Percentiles rank a stretch among this genome's conserved stretches.
These are phyloP conservation scores for Naganishia liquefaciens DNA, from an alignment of 1,284 basidiomycete genomes.

Conservation along the genomic window DNA sequence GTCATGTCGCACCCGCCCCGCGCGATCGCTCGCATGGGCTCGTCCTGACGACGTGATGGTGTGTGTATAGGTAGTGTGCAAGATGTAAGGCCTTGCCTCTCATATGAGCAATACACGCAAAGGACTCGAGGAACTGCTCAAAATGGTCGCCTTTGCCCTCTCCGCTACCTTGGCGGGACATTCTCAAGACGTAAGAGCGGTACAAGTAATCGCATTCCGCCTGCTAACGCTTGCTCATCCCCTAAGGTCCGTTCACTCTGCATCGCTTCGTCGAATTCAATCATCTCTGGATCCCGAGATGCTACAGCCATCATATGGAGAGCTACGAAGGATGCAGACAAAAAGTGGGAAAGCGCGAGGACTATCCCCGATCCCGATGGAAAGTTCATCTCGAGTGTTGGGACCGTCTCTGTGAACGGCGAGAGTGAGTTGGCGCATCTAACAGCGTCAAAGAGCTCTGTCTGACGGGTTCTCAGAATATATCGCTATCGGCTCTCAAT, in stretches of 20 bases:
- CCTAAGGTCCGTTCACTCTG: slow-evolving; percentile 71
- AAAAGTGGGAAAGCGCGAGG: slow-evolving; percentile 68
- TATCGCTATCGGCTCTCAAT: slow-evolving; percentile 79
- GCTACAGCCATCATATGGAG: slow-evolving; percentile 83
- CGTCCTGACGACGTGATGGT: too few relatives aligned
- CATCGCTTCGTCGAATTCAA: slow-evolving; percentile 67
- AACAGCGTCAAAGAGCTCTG: background rate
- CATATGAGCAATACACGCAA: too few relatives aligned
- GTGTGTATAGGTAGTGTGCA: too few relatives aligned
- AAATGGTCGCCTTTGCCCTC: background rate
- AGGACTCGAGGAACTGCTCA: background rate
- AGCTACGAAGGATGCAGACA: slow-evolving; percentile 58
- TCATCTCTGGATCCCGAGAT: slow-evolving; percentile 87
- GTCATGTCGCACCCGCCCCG: slow-evolving; percentile 5
- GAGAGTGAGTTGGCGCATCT: slow-evolving; percentile 41
- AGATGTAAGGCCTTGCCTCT: background rate
- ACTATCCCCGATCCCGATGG: slow-evolving; percentile 78
- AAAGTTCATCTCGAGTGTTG: slow-evolving; percentile 61
- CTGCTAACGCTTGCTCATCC: background rate
- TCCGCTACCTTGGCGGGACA: slow-evolving; percentile 16
- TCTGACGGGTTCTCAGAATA: slow-evolving; percentile 63
- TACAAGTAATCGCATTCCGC: background rate
- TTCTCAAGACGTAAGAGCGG: slow-evolving; percentile 7
- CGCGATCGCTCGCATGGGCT: background rate
- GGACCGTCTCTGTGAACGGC: slow-evolving; percentile 43